These are phyloP conservation scores for Magnusiomyces clavatus DNA, from an alignment of 1,139 yeast species.

Conservation along the genomic window DNA sequence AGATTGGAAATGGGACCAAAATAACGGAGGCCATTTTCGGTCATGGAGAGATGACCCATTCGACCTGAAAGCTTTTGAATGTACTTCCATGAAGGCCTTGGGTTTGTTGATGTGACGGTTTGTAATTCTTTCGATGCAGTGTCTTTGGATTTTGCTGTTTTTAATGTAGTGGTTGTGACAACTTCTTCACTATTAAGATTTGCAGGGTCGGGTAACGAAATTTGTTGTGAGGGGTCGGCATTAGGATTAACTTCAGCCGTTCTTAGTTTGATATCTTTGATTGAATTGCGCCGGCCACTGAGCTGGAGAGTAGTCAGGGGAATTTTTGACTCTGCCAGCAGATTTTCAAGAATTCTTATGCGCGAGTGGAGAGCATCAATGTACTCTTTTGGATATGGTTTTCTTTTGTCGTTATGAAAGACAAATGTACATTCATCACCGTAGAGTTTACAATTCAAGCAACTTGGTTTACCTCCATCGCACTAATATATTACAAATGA, in stretches of 20 bases:
- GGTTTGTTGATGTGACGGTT: background rate
- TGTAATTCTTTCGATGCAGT: background rate
- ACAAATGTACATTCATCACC: constrained; percentile 26
- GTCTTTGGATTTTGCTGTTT: too few species aligned
- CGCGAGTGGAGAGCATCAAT: constrained; percentile 15
- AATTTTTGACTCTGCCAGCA: constrained; percentile 12
- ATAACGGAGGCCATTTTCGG: constrained; percentile 22
- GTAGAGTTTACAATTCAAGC: constrained; percentile 56
- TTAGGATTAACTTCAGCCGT: too few species aligned
- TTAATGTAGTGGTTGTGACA: background rate
- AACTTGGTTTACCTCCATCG: constrained; percentile 58
- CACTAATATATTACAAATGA: constrained; percentile 27
- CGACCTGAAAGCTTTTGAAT: constrained; percentile 9
- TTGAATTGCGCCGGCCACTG: background rate
- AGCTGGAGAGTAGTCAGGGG: background rate
- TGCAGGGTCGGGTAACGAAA: too few species aligned
- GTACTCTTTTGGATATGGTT: constrained; percentile 18
- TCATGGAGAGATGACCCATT: constrained; percentile 17
- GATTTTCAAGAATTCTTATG: constrained; percentile 13
- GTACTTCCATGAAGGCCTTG: constrained; percentile 7
- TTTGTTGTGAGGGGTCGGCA: too few species aligned
- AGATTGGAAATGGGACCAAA: constrained; percentile 24
- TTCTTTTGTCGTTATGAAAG: constrained; percentile 17
- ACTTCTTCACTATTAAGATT: too few species aligned
- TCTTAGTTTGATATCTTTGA: constrained; percentile 1